These are phyloP conservation scores for Chlorella sp. DNA, from an alignment of 139 green algal species.

Conservation along the genomic window DNA sequence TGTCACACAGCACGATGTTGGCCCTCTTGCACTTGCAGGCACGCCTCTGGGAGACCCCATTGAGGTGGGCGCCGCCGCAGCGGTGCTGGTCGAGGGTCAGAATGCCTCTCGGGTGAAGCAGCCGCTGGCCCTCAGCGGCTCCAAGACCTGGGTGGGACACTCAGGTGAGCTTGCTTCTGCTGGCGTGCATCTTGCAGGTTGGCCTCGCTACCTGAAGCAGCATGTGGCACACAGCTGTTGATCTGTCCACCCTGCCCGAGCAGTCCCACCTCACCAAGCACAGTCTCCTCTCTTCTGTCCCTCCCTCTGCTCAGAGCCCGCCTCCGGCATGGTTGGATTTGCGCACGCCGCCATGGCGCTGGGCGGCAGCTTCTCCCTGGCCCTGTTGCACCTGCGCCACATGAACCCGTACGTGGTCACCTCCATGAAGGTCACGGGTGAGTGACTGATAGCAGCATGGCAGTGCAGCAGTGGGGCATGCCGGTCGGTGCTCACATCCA, in stretches of 20 bases:
- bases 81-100: conserved; percentile 37
- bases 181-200: too few relatives aligned
- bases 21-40: conserved; percentile 39
- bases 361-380: conserved; percentile 30
- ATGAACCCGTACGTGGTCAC: conserved; percentile 74
- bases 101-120: background rate
- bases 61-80: conserved; percentile 74
- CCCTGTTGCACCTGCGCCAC: conserved; percentile 71
- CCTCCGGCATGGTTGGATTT: conserved; percentile 75
- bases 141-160: conserved; percentile 85
- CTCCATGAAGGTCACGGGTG: conserved; percentile 35
- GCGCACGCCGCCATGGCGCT: conserved; percentile 41
- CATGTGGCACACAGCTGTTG: too few relatives aligned
- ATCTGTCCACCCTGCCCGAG: too few relatives aligned
- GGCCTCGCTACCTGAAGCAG: too few relatives aligned
- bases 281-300: too few relatives aligned
- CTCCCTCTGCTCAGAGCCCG: conserved; percentile 65
- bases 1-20: too few relatives aligned
- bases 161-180: too few relatives aligned
- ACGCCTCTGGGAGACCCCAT: conserved; percentile 88
- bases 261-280: too few relatives aligned
- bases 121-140: conserved; percentile 47
- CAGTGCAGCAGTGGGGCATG: too few relatives aligned
- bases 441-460: background rate
- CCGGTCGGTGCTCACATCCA: too few relatives aligned